These are phyloP conservation scores for Fusarium sp. DNA, from an alignment of 2,329 filamentous ascomycete genomes.

Conservation along the genomic window DNA sequence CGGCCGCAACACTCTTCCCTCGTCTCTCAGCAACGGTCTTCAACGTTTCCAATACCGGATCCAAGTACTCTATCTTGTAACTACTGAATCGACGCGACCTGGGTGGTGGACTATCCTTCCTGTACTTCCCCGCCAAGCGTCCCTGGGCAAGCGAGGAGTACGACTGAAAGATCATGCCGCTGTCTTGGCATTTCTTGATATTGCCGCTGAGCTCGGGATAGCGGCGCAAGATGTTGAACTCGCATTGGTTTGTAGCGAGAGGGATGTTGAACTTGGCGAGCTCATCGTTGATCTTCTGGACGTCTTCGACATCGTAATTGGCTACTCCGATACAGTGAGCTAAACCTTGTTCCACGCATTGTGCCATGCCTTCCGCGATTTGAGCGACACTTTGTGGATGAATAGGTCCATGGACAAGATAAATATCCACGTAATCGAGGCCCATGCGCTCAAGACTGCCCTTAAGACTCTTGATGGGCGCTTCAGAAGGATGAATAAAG, in stretches of 20 bases:
- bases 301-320: constrained; percentile 7
- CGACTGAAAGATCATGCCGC: constrained; percentile 23
- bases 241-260: constrained; percentile 19
- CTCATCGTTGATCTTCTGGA: constrained; percentile 8
- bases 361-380: constrained; percentile 19
- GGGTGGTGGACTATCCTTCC: background rate
- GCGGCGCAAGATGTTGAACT: constrained; percentile 14
- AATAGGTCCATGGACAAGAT: constrained; percentile 15
- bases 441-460: constrained; percentile 4
- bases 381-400: background rate
- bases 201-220: constrained; percentile 4
- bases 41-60: background rate
- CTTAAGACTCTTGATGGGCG: constrained; percentile 12
- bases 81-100: background rate
- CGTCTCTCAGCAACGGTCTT: background rate
- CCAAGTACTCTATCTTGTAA: constrained; percentile 18
- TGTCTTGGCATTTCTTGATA: constrained; percentile 5
- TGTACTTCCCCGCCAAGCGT: constrained; percentile 2
- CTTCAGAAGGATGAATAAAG: constrained; percentile 2
- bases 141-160: constrained; percentile 5
- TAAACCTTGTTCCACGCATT: constrained; percentile 17
- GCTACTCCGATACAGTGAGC: constrained; percentile 6
- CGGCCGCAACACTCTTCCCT: constrained; percentile 3
- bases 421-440: constrained; percentile 22
- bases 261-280: constrained; percentile 25